Percentiles rank a stretch among this genome's conserved stretches.
These are phyloP conservation scores for Zymoseptoria ardabiliae DNA, from an alignment of 2,329 filamentous ascomycete species.

Conservation along the genomic window DNA sequence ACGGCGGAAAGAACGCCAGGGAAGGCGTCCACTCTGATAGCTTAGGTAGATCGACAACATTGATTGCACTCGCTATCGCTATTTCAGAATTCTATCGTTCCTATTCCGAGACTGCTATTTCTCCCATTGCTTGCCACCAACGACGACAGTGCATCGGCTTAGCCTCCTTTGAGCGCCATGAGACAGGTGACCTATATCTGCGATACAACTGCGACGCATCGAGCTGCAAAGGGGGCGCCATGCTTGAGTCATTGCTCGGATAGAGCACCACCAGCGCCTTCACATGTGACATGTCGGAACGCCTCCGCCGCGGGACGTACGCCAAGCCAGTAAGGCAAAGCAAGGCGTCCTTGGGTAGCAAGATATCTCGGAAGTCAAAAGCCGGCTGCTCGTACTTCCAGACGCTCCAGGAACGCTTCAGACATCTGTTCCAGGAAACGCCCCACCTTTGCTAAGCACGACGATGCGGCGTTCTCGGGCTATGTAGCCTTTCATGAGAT, in stretches of 20 bases:
- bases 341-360: neutral
- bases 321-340: neutral
- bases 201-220: neutral
- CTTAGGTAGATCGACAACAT: slow-evolving; percentile 3
- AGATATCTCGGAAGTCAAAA: neutral
- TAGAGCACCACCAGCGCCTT: neutral
- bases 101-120: neutral
- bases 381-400: neutral
- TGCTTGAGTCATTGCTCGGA: neutral
- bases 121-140: neutral
- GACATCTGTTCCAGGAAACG: slow-evolving; percentile 83
- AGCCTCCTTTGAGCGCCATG: neutral
- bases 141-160: neutral
- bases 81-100: neutral
- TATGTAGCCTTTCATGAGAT: slow-evolving; percentile 97
- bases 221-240: neutral
- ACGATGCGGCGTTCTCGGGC: slow-evolving; percentile 82
- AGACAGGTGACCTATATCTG: neutral
- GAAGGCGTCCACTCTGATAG: neutral
- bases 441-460: slow-evolving; percentile 79
- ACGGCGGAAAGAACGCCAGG: neutral
- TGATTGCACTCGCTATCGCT: neutral
- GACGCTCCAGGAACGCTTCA: slow-evolving; percentile 25
- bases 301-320: neutral
- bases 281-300: neutral